These are phyloP conservation scores for Cladophialophora chaetospira DNA, from an alignment of 2,329 filamentous ascomycete genomes.

Conservation along the genomic window DNA sequence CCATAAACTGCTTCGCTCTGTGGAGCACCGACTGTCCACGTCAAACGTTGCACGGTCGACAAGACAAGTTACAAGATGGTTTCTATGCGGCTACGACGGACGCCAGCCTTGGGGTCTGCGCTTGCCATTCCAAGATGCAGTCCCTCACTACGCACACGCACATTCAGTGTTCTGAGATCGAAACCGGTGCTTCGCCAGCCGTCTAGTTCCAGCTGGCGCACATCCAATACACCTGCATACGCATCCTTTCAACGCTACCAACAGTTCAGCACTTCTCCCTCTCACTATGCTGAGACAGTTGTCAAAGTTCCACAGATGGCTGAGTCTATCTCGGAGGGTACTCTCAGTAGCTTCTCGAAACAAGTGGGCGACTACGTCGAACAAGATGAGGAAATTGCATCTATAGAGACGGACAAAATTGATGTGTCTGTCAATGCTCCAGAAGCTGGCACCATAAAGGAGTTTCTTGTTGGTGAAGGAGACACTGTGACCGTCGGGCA, in stretches of 20 bases:
- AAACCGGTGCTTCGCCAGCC: conserved; percentile 13
- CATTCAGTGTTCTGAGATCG: conserved; percentile 28
- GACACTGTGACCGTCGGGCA: conserved; percentile 95
- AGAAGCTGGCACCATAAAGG: conserved; percentile 85
- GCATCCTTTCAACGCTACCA: conserved; percentile 23
- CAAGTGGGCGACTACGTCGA: conserved; percentile 91
- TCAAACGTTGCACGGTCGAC: conserved; percentile 10
- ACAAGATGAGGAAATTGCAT: conserved; percentile 95
- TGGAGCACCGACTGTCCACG: conserved; percentile 23
- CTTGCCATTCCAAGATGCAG: conserved; percentile 25
- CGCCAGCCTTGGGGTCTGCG: conserved; percentile 27
- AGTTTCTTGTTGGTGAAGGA: conserved; percentile 88
- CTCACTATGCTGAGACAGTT: conserved; percentile 63
- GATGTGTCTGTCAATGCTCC: conserved; percentile 96
- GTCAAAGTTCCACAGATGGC: conserved; percentile 98
- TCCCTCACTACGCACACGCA: conserved; percentile 19
- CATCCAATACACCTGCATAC: conserved; percentile 10
- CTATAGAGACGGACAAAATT: conserved; percentile 99
- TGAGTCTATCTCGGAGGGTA: conserved; percentile 97
- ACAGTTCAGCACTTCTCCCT: conserved; percentile 32
- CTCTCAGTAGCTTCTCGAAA: conserved; percentile 93
- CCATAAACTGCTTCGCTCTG: conserved; percentile 23
- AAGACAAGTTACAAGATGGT: conserved; percentile 24
- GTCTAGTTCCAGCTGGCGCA: conserved; percentile 12
- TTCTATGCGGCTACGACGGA: conserved; percentile 29